Base-by-base conservation (phyloP, 331 rosid species). In the Dryas integrifolia region DNA sequence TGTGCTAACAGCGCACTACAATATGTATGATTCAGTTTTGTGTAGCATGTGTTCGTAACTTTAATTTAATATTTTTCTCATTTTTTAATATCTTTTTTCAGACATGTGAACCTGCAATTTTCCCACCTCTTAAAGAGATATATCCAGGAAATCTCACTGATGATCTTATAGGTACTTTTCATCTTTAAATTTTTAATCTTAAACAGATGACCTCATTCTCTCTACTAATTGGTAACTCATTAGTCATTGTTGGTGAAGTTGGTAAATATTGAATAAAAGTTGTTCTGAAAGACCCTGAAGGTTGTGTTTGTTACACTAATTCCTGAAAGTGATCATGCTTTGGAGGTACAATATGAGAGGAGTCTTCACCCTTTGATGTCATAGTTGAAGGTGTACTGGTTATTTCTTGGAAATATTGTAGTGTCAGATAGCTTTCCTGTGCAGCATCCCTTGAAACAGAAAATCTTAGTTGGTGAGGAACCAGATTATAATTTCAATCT, bases 91-190 rank as follows among this genome's bases (percentile, higher is more conserved):
- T 76, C 66, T 72, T 77, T 74, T 77, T 53, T 71, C 90, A 94
- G 98, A 94, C 97, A n/a, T 89, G 97, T 72, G 55, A 5, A 59
- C 98, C 98, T 66, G 90, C 98, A 67, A 91, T 94, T 80, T 77
- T 94, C 0, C 98, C 98, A 58, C 97, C 98, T 72, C 92, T 94
- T 71, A 78, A 70, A 77, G 90, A 91, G 65, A 86, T 94, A 80
- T 94, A 89, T 79, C 83, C 89, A 51, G 74, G 87, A 69, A 94
- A 87, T 77, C 72, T 94, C 78, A 87, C 73, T 44, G 92, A 89
- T 67, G 92, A 85, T 74, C 96, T 94, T 58, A 80, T 11, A 86
- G 98, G 98, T 94, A 89, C 68, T 50, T 75, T 71, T 50, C 77
- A 58, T 76, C 61, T 79, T 58, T 70, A 41, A 78, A 30, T 30